Evolutionary conservation across 768 basidiomycete genomes (phyloP).

Genomic region (Termitomyces sp.): DNA sequence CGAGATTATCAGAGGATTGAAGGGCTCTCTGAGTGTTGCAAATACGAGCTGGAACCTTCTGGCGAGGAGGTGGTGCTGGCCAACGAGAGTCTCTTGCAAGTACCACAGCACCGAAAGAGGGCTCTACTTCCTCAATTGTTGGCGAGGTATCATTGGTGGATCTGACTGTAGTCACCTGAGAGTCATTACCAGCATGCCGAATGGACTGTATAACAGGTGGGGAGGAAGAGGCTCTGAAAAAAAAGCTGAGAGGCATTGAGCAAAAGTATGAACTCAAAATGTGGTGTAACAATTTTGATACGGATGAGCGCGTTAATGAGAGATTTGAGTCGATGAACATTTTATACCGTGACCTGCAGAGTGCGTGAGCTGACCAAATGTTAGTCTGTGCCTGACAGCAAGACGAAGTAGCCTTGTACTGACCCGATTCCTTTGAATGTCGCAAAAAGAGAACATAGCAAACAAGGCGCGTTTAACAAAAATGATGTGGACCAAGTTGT

Average conservation of each 20-base stretch:
- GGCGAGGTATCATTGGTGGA: neutral
- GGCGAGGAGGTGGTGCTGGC: neutral
- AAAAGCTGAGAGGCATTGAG: neutral
- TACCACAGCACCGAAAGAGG: neutral
- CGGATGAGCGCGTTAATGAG: no score
- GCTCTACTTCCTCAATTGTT: neutral
- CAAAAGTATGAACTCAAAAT: no score
- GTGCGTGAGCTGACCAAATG: no score
- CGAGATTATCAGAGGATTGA: neutral
- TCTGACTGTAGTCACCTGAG: neutral
- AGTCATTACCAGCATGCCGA: neutral
- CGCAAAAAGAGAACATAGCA: neutral
- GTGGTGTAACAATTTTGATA: no score
- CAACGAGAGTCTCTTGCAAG: neutral
- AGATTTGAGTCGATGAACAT: no score
- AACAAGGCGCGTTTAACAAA: no score
- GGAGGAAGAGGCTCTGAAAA: neutral
- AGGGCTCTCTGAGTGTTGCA: neutral
- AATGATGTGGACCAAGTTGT: no score
- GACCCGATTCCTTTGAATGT: neutral
- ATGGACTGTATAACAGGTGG: no score
- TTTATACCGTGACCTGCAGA: neutral
- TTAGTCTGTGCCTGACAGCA: neutral
- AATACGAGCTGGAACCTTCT: neutral
- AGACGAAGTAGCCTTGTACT: neutral